These are phyloP conservation scores for Botrytis cinerea DNA, from an alignment of 2,329 filamentous ascomycete genomes.

Conservation along the genomic window DNA sequence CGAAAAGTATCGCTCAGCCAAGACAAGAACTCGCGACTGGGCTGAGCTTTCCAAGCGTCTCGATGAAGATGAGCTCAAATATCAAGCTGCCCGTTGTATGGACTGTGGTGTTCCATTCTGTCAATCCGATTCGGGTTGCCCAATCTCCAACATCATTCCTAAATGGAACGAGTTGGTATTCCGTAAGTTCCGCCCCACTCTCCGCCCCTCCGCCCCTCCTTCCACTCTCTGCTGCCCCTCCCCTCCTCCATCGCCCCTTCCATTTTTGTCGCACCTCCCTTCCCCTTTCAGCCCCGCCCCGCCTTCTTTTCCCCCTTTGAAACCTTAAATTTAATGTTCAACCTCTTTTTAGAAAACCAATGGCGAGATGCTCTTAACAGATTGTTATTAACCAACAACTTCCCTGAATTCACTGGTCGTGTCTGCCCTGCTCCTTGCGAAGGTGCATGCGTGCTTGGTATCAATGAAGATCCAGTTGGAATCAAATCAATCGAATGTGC, in stretches of 20 bases:
- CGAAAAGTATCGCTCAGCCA: conserved; percentile 87
- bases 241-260: neutral
- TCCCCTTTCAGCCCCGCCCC: fast-evolving
- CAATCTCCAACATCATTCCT: conserved; percentile 95
- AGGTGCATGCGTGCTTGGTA: conserved; percentile 91
- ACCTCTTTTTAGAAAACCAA: conserved; percentile 50
- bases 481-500: conserved; percentile 99
- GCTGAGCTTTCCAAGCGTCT: conserved; percentile 84
- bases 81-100: conserved; percentile 96
- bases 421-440: conserved; percentile 97
- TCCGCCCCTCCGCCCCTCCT: too few species aligned
- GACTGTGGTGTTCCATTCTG: conserved; percentile 98
- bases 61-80: conserved; percentile 93
- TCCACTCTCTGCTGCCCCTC: neutral
- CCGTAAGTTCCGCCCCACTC: conserved; percentile 41
- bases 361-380: conserved; percentile 93
- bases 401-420: conserved; percentile 96
- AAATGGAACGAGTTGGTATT: conserved; percentile 91
- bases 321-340: neutral
- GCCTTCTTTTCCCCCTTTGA: neutral
- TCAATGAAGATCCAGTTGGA: conserved; percentile 94
- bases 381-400: conserved; percentile 95
- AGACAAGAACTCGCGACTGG: conserved; percentile 89
- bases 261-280: neutral
- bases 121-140: conserved; percentile 92